phyloP scores from a whole-genome alignment of 148 eudicot genomes.

The Vaccinium darrowii region DNA sequence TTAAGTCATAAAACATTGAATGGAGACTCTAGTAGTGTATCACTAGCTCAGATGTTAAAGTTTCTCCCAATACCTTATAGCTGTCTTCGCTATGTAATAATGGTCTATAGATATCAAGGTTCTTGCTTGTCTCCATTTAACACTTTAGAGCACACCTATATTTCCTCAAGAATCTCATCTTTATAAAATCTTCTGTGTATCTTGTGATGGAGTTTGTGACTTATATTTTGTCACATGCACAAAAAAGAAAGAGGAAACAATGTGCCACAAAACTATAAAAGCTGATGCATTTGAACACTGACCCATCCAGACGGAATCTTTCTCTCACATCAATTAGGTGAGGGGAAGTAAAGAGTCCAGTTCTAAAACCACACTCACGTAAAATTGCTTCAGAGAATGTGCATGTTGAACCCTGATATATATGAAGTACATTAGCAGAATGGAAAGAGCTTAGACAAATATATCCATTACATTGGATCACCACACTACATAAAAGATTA shows the following conservation, averaged over 20 bases:
- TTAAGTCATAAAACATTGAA: not conserved
- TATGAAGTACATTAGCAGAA: conserved; percentile 18
- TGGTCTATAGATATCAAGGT: not conserved
- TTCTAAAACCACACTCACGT: conserved; percentile 78
- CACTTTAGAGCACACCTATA: not conserved
- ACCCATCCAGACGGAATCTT: conserved; percentile 92
- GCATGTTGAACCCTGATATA: conserved; percentile 84
- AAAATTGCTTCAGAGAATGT: conserved; percentile 84
- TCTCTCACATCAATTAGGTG: conserved; percentile 90
- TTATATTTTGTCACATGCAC: not conserved
- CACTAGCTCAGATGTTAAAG: not conserved
- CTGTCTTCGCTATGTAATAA: no score
- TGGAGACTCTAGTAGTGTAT: not conserved
- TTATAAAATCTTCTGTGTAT: not conserved
- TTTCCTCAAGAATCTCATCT: not conserved
- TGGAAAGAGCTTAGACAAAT: conserved; percentile 1
- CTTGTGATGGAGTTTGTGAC: not conserved
- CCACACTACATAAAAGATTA: not conserved
- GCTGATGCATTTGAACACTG: conserved; percentile 32
- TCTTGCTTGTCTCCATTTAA: not conserved
- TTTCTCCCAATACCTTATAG: no score
- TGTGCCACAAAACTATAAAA: not conserved
- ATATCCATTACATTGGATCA: not conserved
- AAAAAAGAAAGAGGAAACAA: not conserved
- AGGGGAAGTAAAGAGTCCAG: conserved; percentile 95